phyloP scores from a whole-genome alignment of 768 basidiomycete species.

The Clitopilus passeckerianus region DNA sequence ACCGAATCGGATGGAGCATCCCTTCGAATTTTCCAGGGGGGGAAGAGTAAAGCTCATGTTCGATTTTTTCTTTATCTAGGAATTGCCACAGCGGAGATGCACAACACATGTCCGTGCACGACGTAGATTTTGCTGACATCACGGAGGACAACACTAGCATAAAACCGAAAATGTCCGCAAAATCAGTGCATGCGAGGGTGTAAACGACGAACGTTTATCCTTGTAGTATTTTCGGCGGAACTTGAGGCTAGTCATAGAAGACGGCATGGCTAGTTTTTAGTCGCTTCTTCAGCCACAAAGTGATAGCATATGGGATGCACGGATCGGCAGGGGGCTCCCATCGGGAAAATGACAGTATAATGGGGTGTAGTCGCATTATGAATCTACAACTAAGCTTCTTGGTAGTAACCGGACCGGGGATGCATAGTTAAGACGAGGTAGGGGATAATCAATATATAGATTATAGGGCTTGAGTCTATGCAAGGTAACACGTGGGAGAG shows the following conservation, averaged over 20 bases:
- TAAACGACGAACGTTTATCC: background rate
- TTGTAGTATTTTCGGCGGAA: background rate
- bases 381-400: conserved; percentile 13
- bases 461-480: background rate
- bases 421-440: conserved; percentile 7
- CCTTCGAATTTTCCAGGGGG: background rate
- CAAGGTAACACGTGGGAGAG: background rate
- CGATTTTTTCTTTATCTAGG: background rate
- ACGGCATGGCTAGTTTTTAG: background rate
- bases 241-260: background rate
- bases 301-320: background rate
- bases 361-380: conserved; percentile 13
- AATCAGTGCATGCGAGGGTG: background rate
- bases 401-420: conserved; percentile 6
- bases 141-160: background rate
- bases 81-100: background rate
- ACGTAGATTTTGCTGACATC: background rate
- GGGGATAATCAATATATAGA: background rate
- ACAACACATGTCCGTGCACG: background rate
- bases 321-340: background rate
- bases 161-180: background rate
- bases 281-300: background rate
- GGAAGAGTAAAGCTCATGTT: background rate
- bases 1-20: background rate
- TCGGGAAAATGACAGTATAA: background rate